These are phyloP conservation scores for Ormosia semicastrata DNA, from an alignment of 306 rosid genomes.

Conservation along the genomic window DNA sequence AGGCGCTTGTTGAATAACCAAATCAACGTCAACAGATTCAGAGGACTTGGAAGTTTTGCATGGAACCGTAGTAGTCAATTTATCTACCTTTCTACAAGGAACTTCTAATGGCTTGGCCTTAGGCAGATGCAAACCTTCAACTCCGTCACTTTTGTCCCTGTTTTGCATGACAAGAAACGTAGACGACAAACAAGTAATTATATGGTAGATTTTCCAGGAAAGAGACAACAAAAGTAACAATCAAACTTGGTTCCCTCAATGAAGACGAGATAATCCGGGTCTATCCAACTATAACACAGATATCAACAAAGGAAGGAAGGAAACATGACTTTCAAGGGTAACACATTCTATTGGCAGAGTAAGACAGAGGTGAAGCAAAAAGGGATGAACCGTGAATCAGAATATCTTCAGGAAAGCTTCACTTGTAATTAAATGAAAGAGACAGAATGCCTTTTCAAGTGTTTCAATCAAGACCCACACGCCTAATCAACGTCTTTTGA, in stretches of 20 bases:
- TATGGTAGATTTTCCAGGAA: neutral
- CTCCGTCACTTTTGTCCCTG: slow-evolving; percentile 36
- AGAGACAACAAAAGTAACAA: neutral
- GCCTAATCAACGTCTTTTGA: neutral
- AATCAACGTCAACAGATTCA: neutral
- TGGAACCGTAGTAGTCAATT: neutral
- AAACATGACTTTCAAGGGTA: neutral
- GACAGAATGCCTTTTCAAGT: neutral
- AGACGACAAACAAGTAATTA: neutral
- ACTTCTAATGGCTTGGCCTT: slow-evolving; percentile 44
- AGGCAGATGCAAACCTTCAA: slow-evolving; percentile 18
- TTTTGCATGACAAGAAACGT: slow-evolving; percentile 14
- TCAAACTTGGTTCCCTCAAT: neutral
- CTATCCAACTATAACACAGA: neutral
- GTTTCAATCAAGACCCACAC: neutral
- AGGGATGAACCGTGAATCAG: neutral
- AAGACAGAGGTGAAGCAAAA: neutral
- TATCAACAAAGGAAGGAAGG: neutral
- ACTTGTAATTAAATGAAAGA: neutral
- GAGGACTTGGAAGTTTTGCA: neutral
- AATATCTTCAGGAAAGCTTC: neutral
- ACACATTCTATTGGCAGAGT: neutral
- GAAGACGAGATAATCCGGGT: neutral
- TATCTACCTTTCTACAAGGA: slow-evolving; percentile 58
- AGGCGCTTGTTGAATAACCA: neutral